Percentiles rank a stretch among this genome's conserved stretches.
These are phyloP conservation scores for Metschnikowia aberdeeniae DNA, from an alignment of 805 yeast species.

Conservation along the genomic window DNA sequence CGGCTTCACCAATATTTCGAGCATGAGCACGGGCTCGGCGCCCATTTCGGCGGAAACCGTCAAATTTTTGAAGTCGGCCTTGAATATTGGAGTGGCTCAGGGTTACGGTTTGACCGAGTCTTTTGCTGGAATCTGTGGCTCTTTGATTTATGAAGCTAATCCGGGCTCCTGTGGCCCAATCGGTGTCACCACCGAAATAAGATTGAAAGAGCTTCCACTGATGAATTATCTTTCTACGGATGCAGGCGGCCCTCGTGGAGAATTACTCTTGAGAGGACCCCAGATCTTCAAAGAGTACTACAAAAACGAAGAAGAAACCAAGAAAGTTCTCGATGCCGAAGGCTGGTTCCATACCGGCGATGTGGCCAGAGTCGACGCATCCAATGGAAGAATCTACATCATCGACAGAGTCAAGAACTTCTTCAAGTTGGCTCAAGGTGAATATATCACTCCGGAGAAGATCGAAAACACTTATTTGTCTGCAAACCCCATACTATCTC, in stretches of 20 bases:
- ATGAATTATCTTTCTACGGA: constrained; percentile 22
- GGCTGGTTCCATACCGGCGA: constrained; percentile 31
- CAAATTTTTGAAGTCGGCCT: constrained; percentile 22
- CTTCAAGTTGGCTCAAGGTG: constrained; percentile 21
- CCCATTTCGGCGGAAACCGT: constrained; percentile 22
- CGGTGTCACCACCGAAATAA: constrained; percentile 18
- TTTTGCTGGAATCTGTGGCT: constrained; percentile 22
- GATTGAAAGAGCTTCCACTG: constrained; percentile 22
- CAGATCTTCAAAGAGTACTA: constrained; percentile 24
- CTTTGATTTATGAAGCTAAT: constrained; percentile 17
- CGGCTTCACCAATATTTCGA: constrained; percentile 28
- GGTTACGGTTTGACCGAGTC: constrained; percentile 36
- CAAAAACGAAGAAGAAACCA: constrained; percentile 25
- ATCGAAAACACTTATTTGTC: constrained; percentile 26
- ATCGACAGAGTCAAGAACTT: constrained; percentile 30
- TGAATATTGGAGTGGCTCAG: constrained; percentile 25
- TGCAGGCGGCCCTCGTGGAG: constrained; percentile 27
- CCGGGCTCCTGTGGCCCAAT: constrained; percentile 25
- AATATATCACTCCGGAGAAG: constrained; percentile 19
- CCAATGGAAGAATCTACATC: constrained; percentile 15
- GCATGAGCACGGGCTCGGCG: constrained; percentile 25
- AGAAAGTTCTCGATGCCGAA: constrained; percentile 16
- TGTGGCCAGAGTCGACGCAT: constrained; percentile 47
- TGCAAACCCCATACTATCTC: constrained; percentile 45
- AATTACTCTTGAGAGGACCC: constrained; percentile 24